A percentile compares a stretch with the other conserved stretches of the same genome.
These are phyloP conservation scores for Coccomyxa sp. DNA, from an alignment of 139 green algal species.

Conservation along the genomic window DNA sequence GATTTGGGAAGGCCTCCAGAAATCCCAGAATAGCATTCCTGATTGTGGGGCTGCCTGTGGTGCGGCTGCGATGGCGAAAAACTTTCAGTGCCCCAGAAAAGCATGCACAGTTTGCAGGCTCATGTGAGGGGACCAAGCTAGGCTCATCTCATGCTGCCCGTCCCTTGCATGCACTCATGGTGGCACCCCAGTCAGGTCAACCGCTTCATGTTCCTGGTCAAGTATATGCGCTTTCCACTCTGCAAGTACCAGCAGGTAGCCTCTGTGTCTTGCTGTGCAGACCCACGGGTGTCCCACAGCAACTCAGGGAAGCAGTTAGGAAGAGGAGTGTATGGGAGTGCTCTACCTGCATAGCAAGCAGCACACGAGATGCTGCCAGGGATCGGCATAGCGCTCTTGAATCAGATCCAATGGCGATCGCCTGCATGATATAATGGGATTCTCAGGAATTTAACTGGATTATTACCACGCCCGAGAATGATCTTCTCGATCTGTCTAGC, in stretches of 20 bases:
- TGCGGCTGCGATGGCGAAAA: neutral
- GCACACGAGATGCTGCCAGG: conserved; percentile 39
- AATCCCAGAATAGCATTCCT: conserved; percentile 30
- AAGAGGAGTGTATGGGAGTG: neutral
- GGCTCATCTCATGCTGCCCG: neutral
- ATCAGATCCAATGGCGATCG: conserved; percentile 27
- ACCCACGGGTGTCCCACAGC: too few species aligned
- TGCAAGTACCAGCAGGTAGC: too few species aligned
- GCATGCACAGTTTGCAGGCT: neutral
- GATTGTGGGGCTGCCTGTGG: conserved; percentile 38
- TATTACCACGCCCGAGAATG: too few species aligned
- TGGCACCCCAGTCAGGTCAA: too few species aligned
- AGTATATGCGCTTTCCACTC: too few species aligned
- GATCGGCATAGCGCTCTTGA: conserved; percentile 34
- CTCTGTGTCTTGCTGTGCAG: too few species aligned
- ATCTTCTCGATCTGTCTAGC: too few species aligned
- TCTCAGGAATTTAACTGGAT: too few species aligned
- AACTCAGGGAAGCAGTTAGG: too few species aligned
- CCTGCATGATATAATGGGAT: too few species aligned
- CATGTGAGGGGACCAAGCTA: neutral
- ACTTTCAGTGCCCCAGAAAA: neutral
- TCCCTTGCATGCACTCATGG: too few species aligned
- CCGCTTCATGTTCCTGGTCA: too few species aligned
- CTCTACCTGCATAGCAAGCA: conserved; percentile 39
- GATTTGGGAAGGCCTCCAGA: conserved; percentile 27